Evolutionary conservation across 2,329 filamentous ascomycete species (phyloP), one percentile per base, ranked within the genome.

Genomic region (Rhynchosporium agropyri): DNA sequence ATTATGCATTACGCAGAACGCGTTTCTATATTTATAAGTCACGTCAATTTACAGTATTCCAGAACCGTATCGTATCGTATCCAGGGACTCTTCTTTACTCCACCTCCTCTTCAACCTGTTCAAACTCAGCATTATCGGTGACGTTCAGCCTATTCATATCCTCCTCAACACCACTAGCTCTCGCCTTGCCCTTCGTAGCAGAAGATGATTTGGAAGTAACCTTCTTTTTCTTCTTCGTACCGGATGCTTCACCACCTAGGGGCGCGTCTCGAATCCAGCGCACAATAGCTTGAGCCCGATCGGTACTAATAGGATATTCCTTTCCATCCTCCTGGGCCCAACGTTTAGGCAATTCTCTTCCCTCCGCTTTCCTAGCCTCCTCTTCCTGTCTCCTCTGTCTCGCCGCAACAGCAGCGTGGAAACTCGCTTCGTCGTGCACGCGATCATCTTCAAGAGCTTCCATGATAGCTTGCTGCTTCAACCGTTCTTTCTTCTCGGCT

Each of bases 291-390:
- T 85, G 81, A 0, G 90, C 89, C 28, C 90, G 82, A 66, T 90
- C 87, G 1, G 89, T 90, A 20, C 83, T 80, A 66, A 91, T 86
- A 2, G 85, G 84, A 73, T 89, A 90, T 67, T 91, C 88, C 70
- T 84, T 85, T 0, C 82, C 84, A 64, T 88, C 84, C 58, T 89
- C 87, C 61, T 85, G 81, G 4, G 84, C 82, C 85, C 85, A 89
- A 8, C 84, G 77, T 69, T 86, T 87, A 5, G 70, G 72, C 55
- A 72, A 65, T 61, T 68, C 68, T 60, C 63, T 71, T 62, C 58
- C 70, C 63, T 70, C 69, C 49, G 60, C 70, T 42, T 65, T 71
- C 51, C 67, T 64, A 42, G 65, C 68, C 48, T 80, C 77, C 58
- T 88, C 86, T 56, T 85, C 84, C 45, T 82, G 80, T 29, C 84